These are phyloP conservation scores for Fusarium subglutinans DNA, from an alignment of 2,329 filamentous ascomycete species.

Conservation along the genomic window DNA sequence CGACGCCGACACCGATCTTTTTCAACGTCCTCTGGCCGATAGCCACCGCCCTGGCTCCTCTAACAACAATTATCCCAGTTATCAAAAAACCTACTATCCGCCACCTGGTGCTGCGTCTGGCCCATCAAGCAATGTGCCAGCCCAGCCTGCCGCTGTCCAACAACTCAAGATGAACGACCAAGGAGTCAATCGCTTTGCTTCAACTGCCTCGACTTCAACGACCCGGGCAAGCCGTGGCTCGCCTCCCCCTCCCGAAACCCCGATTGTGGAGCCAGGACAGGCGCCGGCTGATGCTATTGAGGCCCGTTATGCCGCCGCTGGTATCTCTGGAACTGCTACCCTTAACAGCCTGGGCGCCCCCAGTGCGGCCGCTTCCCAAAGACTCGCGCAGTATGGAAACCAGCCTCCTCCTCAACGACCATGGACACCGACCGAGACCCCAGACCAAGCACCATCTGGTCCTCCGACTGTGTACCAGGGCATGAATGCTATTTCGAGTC, in stretches of 20 bases:
- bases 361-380: slow-evolving; percentile 83
- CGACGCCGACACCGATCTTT: slow-evolving; percentile 80
- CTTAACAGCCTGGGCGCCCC: slow-evolving; percentile 75
- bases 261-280: slow-evolving; percentile 76
- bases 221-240: slow-evolving; percentile 92
- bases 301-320: slow-evolving; percentile 88
- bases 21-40: slow-evolving; percentile 70
- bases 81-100: slow-evolving; percentile 69
- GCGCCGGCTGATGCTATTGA: slow-evolving; percentile 86
- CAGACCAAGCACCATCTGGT: slow-evolving; percentile 86
- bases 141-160: slow-evolving; percentile 35
- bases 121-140: slow-evolving; percentile 46
- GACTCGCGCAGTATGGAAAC: slow-evolving; percentile 78
- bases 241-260: slow-evolving; percentile 93
- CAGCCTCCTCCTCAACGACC: slow-evolving; percentile 63
- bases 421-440: slow-evolving; percentile 95
- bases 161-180: slow-evolving; percentile 51
- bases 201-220: slow-evolving; percentile 92
- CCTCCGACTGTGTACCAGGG: slow-evolving; percentile 94
- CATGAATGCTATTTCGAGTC: slow-evolving; percentile 71
- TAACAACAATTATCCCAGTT: slow-evolving; percentile 56
- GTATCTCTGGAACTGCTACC: slow-evolving; percentile 86
- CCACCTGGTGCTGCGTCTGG: slow-evolving; percentile 57
- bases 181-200: slow-evolving; percentile 71
- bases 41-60: slow-evolving; percentile 53